Percentiles rank a stretch among this genome's conserved stretches.
phyloP scores from a whole-genome alignment of 371 early-diverging fungal genomes.

The Coemansia sp. region DNA sequence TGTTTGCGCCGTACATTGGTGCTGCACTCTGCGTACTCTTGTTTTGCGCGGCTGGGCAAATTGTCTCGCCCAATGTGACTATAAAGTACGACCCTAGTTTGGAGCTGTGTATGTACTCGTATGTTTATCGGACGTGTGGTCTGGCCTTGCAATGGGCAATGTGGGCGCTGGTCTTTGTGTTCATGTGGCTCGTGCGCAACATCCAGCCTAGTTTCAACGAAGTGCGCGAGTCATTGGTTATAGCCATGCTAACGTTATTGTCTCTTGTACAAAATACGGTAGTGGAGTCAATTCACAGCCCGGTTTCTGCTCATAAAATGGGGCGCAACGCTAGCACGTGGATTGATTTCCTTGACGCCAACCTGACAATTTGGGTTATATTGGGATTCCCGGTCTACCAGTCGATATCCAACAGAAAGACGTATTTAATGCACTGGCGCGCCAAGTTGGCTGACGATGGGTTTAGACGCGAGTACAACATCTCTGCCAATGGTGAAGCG shows the following conservation, averaged over 20 bases:
- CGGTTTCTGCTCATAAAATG: slow-evolving; percentile 10
- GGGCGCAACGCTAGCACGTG: slow-evolving; percentile 25
- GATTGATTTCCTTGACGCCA: slow-evolving; percentile 25
- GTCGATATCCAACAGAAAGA: slow-evolving; percentile 36
- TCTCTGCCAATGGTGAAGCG: not conserved
- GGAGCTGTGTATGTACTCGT: slow-evolving; percentile 16
- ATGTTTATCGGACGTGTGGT: slow-evolving; percentile 9
- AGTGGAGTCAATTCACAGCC: slow-evolving; percentile 10
- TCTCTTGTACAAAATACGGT: slow-evolving; percentile 23
- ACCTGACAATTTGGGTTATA: slow-evolving; percentile 34
- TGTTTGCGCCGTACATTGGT: not conserved
- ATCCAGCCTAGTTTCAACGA: slow-evolving; percentile 48
- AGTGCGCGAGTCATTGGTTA: slow-evolving; percentile 27
- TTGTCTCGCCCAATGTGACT: slow-evolving; percentile 9
- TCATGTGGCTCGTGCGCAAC: slow-evolving; percentile 42
- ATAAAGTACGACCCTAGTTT: not conserved
- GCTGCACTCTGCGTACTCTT: slow-evolving; percentile 3
- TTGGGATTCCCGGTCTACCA: slow-evolving; percentile 33
- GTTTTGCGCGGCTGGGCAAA: slow-evolving; percentile 20
- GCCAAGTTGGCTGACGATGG: slow-evolving; percentile 32
- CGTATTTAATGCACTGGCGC: slow-evolving; percentile 33
- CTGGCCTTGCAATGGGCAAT: slow-evolving; percentile 26
- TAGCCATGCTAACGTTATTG: slow-evolving; percentile 20
- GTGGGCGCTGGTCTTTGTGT: slow-evolving; percentile 27
- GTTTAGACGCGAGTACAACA: slow-evolving; percentile 2